phyloP scores from a whole-genome alignment of 1,139 yeast species.

The Kodamaea anthophila region DNA sequence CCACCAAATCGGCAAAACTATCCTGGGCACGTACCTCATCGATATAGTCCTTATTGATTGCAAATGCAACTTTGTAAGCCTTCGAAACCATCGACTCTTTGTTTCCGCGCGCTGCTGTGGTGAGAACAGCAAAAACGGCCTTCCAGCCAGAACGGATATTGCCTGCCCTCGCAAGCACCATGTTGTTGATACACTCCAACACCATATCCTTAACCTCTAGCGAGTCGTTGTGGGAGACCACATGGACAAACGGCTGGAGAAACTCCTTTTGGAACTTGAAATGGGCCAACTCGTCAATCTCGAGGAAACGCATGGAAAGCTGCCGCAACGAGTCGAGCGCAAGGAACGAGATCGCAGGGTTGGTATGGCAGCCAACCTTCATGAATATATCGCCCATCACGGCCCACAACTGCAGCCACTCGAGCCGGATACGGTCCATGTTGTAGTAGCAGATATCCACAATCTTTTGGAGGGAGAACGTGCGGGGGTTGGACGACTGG shows the following conservation, averaged over 20 bases:
- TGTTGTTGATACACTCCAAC: constrained; percentile 80
- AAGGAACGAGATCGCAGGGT: constrained; percentile 73
- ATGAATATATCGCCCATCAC: constrained; percentile 90
- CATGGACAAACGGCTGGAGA: constrained; percentile 82
- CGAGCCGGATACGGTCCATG: constrained; percentile 92
- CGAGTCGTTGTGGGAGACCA: constrained; percentile 61
- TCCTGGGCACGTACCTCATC: constrained; percentile 67
- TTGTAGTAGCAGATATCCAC: constrained; percentile 97
- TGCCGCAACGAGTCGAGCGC: constrained; percentile 94
- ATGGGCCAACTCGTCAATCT: constrained; percentile 88
- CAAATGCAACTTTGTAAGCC: constrained; percentile 57
- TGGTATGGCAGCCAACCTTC: constrained; percentile 74
- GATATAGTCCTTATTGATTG: constrained; percentile 57
- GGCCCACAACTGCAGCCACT: constrained; percentile 95
- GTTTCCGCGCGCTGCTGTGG: constrained; percentile 54
- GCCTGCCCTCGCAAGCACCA: constrained; percentile 70
- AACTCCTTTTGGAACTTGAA: constrained; percentile 95
- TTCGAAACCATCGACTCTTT: constrained; percentile 56
- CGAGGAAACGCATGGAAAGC: constrained; percentile 84
- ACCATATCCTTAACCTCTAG: constrained; percentile 83
- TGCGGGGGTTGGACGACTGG: constrained; percentile 74
- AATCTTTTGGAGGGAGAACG: constrained; percentile 88
- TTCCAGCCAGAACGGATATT: constrained; percentile 93
- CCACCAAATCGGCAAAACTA: constrained; percentile 67
- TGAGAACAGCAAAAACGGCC: constrained; percentile 74